phyloP scores from a whole-genome alignment of 352 stramenopile genomes.

The Phytophthora megakarya region DNA sequence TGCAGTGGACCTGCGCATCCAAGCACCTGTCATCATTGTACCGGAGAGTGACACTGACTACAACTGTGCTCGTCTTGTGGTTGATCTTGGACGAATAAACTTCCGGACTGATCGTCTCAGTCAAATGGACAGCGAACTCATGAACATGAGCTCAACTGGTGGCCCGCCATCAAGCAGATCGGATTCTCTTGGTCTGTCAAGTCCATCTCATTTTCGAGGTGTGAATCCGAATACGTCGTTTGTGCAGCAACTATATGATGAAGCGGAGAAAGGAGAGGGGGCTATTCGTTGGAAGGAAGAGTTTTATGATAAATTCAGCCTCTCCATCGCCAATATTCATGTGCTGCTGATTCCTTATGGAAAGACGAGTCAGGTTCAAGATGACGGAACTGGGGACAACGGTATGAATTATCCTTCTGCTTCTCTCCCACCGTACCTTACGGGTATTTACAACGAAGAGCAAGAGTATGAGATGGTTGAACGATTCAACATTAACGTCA shows the following conservation, averaged over 20 bases:
- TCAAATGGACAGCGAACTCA: conserved; percentile 67
- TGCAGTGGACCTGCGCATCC: conserved; percentile 81
- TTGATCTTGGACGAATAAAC: conserved; percentile 86
- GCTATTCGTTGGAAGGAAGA: conserved; percentile 90
- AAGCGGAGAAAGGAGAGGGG: conserved; percentile 82
- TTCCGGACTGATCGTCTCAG: conserved; percentile 85
- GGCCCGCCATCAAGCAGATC: conserved; percentile 35
- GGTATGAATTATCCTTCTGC: conserved; percentile 43
- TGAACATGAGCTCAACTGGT: conserved; percentile 40
- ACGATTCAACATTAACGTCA: conserved; percentile 89
- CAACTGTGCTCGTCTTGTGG: conserved; percentile 74
- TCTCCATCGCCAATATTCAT: conserved; percentile 84
- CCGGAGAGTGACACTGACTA: conserved; percentile 82
- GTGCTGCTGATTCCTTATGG: conserved; percentile 81
- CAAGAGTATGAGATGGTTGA: conserved; percentile 83
- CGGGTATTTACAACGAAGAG: conserved; percentile 50
- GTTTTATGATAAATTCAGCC: conserved; percentile 91
- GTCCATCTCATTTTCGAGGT: conserved; percentile 37
- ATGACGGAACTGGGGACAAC: conserved; percentile 23
- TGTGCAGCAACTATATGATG: conserved; percentile 86
- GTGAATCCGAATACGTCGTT: conserved; percentile 72
- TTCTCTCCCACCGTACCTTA: conserved; percentile 47
- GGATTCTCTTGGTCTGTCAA: conserved; percentile 51
- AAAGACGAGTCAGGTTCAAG: conserved; percentile 41
- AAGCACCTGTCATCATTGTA: conserved; percentile 86